phyloP scores from a whole-genome alignment of 2,329 filamentous ascomycete species.

The Lachnellula occidentalis region DNA sequence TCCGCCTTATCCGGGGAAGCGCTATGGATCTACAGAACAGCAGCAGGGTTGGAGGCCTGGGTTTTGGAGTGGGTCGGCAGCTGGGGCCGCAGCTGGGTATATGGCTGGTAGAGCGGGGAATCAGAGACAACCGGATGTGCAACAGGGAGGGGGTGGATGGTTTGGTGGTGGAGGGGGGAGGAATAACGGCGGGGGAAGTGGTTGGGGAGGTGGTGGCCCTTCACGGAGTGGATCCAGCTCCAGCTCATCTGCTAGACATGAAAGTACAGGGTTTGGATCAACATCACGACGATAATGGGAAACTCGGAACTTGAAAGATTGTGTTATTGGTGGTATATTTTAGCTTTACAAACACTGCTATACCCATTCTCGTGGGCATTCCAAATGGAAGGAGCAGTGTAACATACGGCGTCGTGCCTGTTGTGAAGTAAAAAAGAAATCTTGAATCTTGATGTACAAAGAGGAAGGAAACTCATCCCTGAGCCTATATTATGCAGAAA shows the following conservation, averaged over 20 bases:
- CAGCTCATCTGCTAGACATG: constrained; percentile 45
- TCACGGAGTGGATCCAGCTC: constrained; percentile 29
- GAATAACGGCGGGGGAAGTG: constrained; percentile 10
- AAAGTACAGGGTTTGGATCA: constrained; percentile 69
- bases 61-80: constrained; percentile 61
- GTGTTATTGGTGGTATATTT: constrained; percentile 1
- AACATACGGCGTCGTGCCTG: too few species aligned
- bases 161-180: constrained; percentile 15
- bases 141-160: constrained; percentile 14
- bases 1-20: constrained; percentile 29
- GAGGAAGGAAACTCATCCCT: constrained; percentile 15
- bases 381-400: constrained; percentile 7
- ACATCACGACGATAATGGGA: constrained; percentile 50
- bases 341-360: constrained; percentile 18
- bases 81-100: constrained; percentile 66
- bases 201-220: constrained; percentile 27
- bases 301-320: background rate
- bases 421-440: constrained; percentile 15
- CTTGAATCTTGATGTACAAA: constrained; percentile 23
- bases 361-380: constrained; percentile 10
- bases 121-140: constrained; percentile 33
- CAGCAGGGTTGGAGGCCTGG: constrained; percentile 60
- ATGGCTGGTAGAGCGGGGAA: constrained; percentile 46
- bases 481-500: constrained; percentile 11
- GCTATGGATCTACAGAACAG: constrained; percentile 8